Base-by-base conservation (phyloP, 495 filamentous ascomycete species). In the Podospora sp. region DNA sequence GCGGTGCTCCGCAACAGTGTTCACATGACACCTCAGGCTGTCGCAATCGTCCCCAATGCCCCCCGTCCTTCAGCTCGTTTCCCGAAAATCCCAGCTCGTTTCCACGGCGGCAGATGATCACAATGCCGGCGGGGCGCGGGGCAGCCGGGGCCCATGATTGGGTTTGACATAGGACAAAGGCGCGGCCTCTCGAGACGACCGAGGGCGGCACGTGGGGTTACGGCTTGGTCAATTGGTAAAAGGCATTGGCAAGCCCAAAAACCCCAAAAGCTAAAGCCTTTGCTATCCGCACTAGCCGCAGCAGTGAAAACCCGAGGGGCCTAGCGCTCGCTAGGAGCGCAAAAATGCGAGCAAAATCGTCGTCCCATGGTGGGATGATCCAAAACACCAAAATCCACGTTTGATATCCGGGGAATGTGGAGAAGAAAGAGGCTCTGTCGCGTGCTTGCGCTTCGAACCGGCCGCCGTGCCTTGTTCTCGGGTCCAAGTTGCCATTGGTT, bases 401-500 rank as follows among this genome's bases (percentile, higher is more conserved):
- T 69, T 68, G 68, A 71, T 69, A 69, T 68, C 60, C 66, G 65
- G 56, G 49, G 61, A 35, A 59, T 27, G 63, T 68, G 68, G 67
- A 72, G 73, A 14, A 46, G 60, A 20, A 60, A 9, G 73, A 69
- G 71, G 73, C 71, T 73, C 71, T 70, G 67, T 68, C 51, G 35
- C 40, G 29, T 46, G 63, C 68, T 55, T 62, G 52, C 18, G 14
- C 25, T 46, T 59, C 50, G 50, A 65, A 49, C 24, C 63, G 62
- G 57, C 63, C 26, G 68, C 24, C 46, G 61, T 22, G 49, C 40
- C 24, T n/a, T 33, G 26, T 26, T 56, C 55, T 70, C 66, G 69
- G 68, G 65, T 60, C 60, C 67, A 58, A 65, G 67, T 12, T 65
- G 60, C 57, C 18, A 12, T 35, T 76, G 72, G 72, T 74, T 76